These are phyloP conservation scores for Paraconiothyrium brasiliense DNA, from an alignment of 2,329 filamentous ascomycete genomes.

Conservation along the genomic window DNA sequence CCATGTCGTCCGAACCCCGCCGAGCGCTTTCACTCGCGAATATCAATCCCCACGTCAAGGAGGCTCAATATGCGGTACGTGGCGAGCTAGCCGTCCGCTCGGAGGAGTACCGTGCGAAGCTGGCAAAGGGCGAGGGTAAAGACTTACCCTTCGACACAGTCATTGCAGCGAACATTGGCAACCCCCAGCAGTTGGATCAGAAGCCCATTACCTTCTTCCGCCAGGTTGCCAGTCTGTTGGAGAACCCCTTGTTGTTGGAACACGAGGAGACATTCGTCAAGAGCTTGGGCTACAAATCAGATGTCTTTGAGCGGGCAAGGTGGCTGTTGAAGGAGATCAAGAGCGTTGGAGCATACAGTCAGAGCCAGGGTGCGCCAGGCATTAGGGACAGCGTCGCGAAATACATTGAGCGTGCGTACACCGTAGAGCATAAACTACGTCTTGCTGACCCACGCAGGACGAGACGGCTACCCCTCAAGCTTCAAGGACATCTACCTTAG, in stretches of 20 bases:
- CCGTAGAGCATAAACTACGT: neutral
- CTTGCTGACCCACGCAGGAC: slow-evolving; percentile 60
- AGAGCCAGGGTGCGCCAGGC: slow-evolving; percentile 85
- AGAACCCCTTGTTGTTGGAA: slow-evolving; percentile 86
- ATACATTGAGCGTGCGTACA: slow-evolving; percentile 82
- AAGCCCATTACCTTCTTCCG: slow-evolving; percentile 99
- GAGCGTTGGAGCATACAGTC: slow-evolving; percentile 95
- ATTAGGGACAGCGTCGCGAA: slow-evolving; percentile 90
- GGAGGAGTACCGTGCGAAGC: slow-evolving; percentile 83
- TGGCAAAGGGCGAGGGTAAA: slow-evolving; percentile 68
- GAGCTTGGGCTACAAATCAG: slow-evolving; percentile 83
- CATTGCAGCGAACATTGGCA: slow-evolving; percentile 98
- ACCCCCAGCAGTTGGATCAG: slow-evolving; percentile 98
- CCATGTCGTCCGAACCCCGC: slow-evolving; percentile 54
- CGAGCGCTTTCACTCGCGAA: slow-evolving; percentile 76
- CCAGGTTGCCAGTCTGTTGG: slow-evolving; percentile 90
- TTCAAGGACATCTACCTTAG: slow-evolving; percentile 88
- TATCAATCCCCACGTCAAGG: slow-evolving; percentile 89
- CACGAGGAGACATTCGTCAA: slow-evolving; percentile 81
- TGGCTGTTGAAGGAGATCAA: slow-evolving; percentile 83
- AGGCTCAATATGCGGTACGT: slow-evolving; percentile 94
- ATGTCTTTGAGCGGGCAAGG: slow-evolving; percentile 86
- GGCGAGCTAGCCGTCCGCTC: slow-evolving; percentile 94
- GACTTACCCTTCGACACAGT: slow-evolving; percentile 85
- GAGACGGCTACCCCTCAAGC: slow-evolving; percentile 88